Base-by-base conservation (phyloP, 1,284 basidiomycete genomes). In the Ganoderma sp. region DNA sequence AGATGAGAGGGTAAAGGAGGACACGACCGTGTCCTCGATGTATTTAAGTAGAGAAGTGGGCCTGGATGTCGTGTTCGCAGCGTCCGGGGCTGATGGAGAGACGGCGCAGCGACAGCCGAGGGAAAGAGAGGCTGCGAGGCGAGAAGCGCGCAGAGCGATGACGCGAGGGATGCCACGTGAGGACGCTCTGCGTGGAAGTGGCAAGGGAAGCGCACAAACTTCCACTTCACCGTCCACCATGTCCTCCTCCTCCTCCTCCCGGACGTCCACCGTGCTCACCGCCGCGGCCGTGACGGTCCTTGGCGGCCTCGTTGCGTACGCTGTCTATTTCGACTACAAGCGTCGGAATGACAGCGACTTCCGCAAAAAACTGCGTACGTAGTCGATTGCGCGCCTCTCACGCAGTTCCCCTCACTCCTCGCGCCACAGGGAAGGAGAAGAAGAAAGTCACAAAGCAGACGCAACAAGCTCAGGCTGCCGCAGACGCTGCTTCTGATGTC, bases 241-340 rank as follows among this genome's bases (percentile, higher is more conserved):
- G 73, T 56, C 63, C 52, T 72, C 73, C 48, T 48, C 45, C 72
- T 76, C 77, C 72, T 76, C 77, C 74, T 77, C 75, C 63, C 76
- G 75, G 74, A 73, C 80, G 19, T 73, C 78, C 64, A 76, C 80
- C 52, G 70, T 78, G 68, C 70, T 84, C 79, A 87, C 93, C 70
- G 84, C 91, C 76, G 87, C 91, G 61, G 88, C 90, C 65, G 83
- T 91, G 75, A 88, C 92, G 42, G 81, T 89, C 59, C 76, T 84
- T 45, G 84, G 88, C 34, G 88, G 89, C 62, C 76, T 92, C 54
- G 80, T 92, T 63, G 93, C 89, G 22, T 98, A 97, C 79, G 93
- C 91, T 45, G 84, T 89, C 67, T 99, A 97, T 83, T 99, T 99
- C 78, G 97, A 99, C 87, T 92, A 98, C 85, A 94, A 89, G 83